phyloP scores from a whole-genome alignment of 2,329 filamentous ascomycete species.

The Phialophora expanda region DNA sequence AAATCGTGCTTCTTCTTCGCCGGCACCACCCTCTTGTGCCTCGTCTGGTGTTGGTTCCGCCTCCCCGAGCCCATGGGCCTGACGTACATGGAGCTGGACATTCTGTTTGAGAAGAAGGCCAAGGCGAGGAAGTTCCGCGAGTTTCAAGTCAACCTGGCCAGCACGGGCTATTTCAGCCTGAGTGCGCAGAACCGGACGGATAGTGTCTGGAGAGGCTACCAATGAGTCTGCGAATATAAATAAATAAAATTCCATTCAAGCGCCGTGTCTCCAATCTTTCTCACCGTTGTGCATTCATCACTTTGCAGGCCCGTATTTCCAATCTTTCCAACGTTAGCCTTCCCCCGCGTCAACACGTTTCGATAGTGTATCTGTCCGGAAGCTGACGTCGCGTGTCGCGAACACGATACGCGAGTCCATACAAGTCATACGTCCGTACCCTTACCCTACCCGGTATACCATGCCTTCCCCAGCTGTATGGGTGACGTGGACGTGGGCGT shows the following conservation, averaged over 20 bases:
- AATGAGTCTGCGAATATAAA: too few relatives aligned
- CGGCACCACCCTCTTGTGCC: conserved; percentile 44
- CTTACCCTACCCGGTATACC: too few relatives aligned
- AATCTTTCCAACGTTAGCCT: too few relatives aligned
- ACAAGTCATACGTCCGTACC: too few relatives aligned
- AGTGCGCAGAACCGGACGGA: conserved; percentile 22
- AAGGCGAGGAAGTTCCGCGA: conserved; percentile 46
- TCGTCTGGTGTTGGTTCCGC: conserved; percentile 49
- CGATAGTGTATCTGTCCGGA: background rate
- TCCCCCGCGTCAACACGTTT: background rate
- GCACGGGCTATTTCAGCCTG: conserved; percentile 38
- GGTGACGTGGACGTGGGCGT: too few relatives aligned
- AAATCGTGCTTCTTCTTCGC: conserved; percentile 51
- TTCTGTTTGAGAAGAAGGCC: conserved; percentile 49
- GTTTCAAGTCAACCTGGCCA: conserved; percentile 39
- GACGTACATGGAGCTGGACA: conserved; percentile 51
- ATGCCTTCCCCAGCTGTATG: too few relatives aligned
- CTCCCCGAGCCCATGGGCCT: conserved; percentile 50
- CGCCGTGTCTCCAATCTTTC: too few relatives aligned
- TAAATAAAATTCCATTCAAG: too few relatives aligned
- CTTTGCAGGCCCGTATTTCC: too few relatives aligned
- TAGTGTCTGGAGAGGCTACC: conserved; percentile 33
- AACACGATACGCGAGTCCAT: background rate
- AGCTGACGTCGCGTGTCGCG: too few relatives aligned
- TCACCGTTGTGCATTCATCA: too few relatives aligned